Evolutionary conservation across 108 stramenopile genomes (phyloP).

Genomic region (Thalassiosira profunda): DNA sequence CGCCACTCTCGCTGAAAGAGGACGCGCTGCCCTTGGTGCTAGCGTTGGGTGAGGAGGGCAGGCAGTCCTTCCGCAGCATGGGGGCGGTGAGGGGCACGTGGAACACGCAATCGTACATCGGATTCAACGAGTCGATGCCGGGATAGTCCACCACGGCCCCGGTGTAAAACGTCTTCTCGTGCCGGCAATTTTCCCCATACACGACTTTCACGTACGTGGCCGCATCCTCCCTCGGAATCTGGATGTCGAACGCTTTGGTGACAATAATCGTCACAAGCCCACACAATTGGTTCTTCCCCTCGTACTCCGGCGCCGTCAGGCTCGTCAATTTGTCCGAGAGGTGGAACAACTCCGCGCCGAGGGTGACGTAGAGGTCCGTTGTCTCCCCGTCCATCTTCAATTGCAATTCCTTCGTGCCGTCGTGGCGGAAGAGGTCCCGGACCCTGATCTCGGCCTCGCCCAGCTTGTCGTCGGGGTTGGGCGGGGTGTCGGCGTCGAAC

Average conservation of each 20-base stretch:
- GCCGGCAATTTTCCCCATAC: slow-evolving; percentile 26
- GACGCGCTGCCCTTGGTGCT: slow-evolving; percentile 22
- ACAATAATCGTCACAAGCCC: slow-evolving; percentile 64
- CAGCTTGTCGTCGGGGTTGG: slow-evolving; percentile 59
- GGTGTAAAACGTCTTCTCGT: slow-evolving; percentile 23
- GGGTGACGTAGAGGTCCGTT: slow-evolving; percentile 59
- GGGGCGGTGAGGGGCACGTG: slow-evolving; percentile 25
- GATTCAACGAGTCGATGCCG: slow-evolving; percentile 60
- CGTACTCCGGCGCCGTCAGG: slow-evolving; percentile 15
- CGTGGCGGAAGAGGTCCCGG: slow-evolving; percentile 39
- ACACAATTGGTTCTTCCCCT: slow-evolving; percentile 32
- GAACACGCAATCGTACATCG: slow-evolving; percentile 45
- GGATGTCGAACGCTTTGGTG: slow-evolving; percentile 53
- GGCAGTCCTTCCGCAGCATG: background rate
- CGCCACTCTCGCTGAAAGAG: background rate
- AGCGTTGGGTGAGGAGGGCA: background rate
- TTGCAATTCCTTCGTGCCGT: slow-evolving; percentile 26
- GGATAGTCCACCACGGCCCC: slow-evolving; percentile 51
- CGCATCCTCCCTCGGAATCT: slow-evolving; percentile 42
- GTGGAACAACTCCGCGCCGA: slow-evolving; percentile 45
- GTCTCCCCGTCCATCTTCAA: slow-evolving; percentile 34
- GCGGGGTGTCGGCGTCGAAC: slow-evolving; percentile 59
- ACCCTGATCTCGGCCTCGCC: slow-evolving; percentile 53
- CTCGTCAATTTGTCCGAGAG: slow-evolving; percentile 13
- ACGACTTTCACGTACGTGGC: slow-evolving; percentile 61